These are phyloP conservation scores for Trichoderma citrinoviride DNA, from an alignment of 2,329 filamentous ascomycete genomes.

Conservation along the genomic window DNA sequence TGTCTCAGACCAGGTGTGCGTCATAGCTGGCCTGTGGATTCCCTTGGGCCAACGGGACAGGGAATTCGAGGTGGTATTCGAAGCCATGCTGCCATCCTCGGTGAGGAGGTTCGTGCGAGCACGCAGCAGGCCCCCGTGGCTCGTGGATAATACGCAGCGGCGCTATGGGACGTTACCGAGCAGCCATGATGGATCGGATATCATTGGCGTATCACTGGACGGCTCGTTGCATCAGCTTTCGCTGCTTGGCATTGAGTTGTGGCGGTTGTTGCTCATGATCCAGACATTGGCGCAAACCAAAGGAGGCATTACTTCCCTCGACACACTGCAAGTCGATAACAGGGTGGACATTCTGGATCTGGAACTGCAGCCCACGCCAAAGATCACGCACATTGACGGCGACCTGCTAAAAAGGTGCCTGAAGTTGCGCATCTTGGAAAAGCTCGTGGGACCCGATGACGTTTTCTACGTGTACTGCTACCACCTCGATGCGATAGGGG, in stretches of 20 bases:
- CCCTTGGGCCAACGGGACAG: slow-evolving; percentile 42
- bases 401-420: slow-evolving; percentile 60
- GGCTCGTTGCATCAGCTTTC: slow-evolving; percentile 69
- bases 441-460: slow-evolving; percentile 37
- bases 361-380: slow-evolving; percentile 43
- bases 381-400: slow-evolving; percentile 64
- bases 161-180: slow-evolving; percentile 45
- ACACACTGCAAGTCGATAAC: slow-evolving; percentile 6
- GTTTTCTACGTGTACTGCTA: slow-evolving; percentile 44
- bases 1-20: slow-evolving; percentile 47
- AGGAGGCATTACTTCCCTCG: slow-evolving; percentile 44
- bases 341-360: slow-evolving; percentile 25
- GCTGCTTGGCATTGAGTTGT: slow-evolving; percentile 59
- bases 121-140: slow-evolving; percentile 53
- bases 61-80: slow-evolving; percentile 51
- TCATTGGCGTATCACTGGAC: slow-evolving; percentile 65
- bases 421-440: slow-evolving; percentile 45
- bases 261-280: slow-evolving; percentile 68
- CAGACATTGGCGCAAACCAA: slow-evolving; percentile 63
- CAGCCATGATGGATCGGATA: slow-evolving; percentile 46
- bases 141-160: slow-evolving; percentile 33
- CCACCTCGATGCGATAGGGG: slow-evolving; percentile 51
- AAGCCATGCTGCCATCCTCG: slow-evolving; percentile 54
- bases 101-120: slow-evolving; percentile 56
- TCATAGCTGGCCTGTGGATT: slow-evolving; percentile 51